Base-by-base conservation (phyloP, 1,284 basidiomycete species). In the Psilocybe mexicana region DNA sequence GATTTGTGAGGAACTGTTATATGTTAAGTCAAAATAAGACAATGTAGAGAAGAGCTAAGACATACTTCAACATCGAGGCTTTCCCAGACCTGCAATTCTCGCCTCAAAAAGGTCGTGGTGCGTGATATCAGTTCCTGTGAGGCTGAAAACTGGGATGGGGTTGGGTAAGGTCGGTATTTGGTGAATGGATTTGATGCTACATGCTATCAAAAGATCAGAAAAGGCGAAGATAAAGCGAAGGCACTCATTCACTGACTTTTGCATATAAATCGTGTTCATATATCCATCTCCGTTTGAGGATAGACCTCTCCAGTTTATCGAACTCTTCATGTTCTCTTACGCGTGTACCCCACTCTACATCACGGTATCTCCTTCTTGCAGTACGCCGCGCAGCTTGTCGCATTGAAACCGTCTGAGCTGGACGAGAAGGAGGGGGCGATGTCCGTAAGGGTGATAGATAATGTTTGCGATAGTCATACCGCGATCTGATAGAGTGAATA, bases 51-150 rank as follows among this genome's bases (percentile, higher is more conserved):
- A 36, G 6, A 23, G 52, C 24, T 45, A 55, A 50, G 47, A 36
- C 82, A 61, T 59, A 89, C 91, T 80, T 94, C 92, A 6, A 94
- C 85, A 68, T 95, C 93, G 14, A 92, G 73, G 66, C 86, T 83
- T 12, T 83, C 79, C 93, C 93, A 96, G 2, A 95, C 87, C 45
- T 84, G 84, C 44, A 96, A 75, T 69, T 96, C 94, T 43, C 94
- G 80, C 38, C 92, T 79, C n/a, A 96, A 72, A 67, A 94, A 96
- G 10, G 79, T 79, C 0, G 86, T 92, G 18, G 91, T 88, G 7
- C 92, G 81, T 58, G 84, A 86, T 58, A 91, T 81, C 12, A 87
- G 74, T 64, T 92, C 89, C 42, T 79, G 80, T 18, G 91, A 90
- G 1, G 86, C 81, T 26, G 90, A 62, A 64, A 95, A 92, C 67